phyloP scores from a whole-genome alignment of 2,329 filamentous ascomycete species.

The Epichloe sylvatica region DNA sequence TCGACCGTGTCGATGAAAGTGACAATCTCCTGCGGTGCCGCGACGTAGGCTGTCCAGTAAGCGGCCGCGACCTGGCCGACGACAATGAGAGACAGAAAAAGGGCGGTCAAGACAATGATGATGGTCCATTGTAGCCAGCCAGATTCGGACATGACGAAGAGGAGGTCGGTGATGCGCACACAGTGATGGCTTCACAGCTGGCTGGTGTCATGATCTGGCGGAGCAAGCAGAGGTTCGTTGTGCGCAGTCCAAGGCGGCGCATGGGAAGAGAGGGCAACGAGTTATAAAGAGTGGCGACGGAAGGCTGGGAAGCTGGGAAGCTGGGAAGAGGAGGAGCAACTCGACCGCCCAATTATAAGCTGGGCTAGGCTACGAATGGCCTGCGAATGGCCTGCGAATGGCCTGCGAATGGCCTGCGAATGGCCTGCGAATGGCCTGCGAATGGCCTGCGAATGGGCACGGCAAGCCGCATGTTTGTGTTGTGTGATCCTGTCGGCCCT shows the following conservation, averaged over 20 bases:
- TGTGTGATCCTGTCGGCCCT: neutral
- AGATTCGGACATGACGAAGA: slow-evolving; percentile 34
- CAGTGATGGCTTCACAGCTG: slow-evolving; percentile 7
- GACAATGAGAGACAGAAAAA: slow-evolving; percentile 42
- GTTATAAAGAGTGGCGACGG: neutral
- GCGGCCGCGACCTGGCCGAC: slow-evolving; percentile 36
- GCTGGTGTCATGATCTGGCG: slow-evolving; percentile 5
- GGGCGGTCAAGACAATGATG: slow-evolving; percentile 43
- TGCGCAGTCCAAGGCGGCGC: slow-evolving; percentile 4
- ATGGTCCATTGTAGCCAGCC: slow-evolving; percentile 42
- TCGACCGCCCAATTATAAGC: slow-evolving; percentile 3
- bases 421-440: neutral
- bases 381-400: neutral
- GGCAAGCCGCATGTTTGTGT: slow-evolving; percentile 2
- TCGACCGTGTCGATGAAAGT: slow-evolving; percentile 47
- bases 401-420: neutral
- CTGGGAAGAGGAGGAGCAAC: slow-evolving; percentile 2
- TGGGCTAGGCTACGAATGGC: neutral
- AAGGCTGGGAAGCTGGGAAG: slow-evolving; percentile 1
- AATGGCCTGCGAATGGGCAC: neutral
- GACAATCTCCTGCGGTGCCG: slow-evolving; percentile 42
- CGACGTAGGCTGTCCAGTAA: slow-evolving; percentile 42
- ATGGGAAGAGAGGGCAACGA: neutral
- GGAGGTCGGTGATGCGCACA: slow-evolving; percentile 10
- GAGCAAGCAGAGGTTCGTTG: neutral